These are phyloP conservation scores for Neonothopanus nambi DNA, from an alignment of 1,284 basidiomycete genomes.

Conservation along the genomic window DNA sequence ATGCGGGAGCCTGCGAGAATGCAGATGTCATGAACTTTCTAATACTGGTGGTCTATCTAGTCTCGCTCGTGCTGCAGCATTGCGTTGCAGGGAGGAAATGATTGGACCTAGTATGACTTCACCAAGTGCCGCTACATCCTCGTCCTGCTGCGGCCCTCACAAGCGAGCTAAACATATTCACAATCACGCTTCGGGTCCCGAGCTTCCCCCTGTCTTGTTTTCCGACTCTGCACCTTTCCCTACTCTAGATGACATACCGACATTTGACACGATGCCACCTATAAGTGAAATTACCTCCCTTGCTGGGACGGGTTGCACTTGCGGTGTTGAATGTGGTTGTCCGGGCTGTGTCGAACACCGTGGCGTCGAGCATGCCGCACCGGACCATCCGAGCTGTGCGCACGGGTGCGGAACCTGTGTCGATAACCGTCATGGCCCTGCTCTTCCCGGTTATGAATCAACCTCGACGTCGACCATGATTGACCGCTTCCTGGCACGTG, in stretches of 20 bases:
- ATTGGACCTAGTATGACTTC: slow-evolving; percentile 11
- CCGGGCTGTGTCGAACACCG: slow-evolving; percentile 73
- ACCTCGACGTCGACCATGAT: slow-evolving; percentile 37
- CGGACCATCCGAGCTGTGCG: slow-evolving; percentile 50
- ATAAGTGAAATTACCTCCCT: slow-evolving; percentile 55
- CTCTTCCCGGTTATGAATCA: slow-evolving; percentile 34
- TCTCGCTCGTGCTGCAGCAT: slow-evolving; percentile 51
- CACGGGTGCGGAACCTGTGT: slow-evolving; percentile 68
- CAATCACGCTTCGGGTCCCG: slow-evolving; percentile 26
- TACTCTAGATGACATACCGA: slow-evolving; percentile 33
- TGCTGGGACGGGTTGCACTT: slow-evolving; percentile 67
- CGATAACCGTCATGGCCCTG: slow-evolving; percentile 48
- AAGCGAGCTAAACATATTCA: slow-evolving; percentile 35
- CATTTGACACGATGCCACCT: slow-evolving; percentile 59
- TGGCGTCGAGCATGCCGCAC: slow-evolving; percentile 44
- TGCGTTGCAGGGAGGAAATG: slow-evolving; percentile 32
- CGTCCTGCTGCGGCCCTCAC: slow-evolving; percentile 22
- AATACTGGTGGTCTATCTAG: slow-evolving; percentile 37
- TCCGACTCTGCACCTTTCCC: slow-evolving; percentile 22
- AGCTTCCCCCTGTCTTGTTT: slow-evolving; percentile 45
- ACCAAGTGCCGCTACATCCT: slow-evolving; percentile 11
- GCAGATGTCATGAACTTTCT: slow-evolving; percentile 44
- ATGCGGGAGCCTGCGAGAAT: slow-evolving; percentile 57
- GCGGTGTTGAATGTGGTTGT: slow-evolving; percentile 68
- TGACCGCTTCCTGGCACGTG: slow-evolving; percentile 64